A percentile compares a stretch with the other conserved stretches of the same genome.
Conservation (phyloP, 169 alveolate genomes). For the Cryptosporidium xiaoi region DNA sequence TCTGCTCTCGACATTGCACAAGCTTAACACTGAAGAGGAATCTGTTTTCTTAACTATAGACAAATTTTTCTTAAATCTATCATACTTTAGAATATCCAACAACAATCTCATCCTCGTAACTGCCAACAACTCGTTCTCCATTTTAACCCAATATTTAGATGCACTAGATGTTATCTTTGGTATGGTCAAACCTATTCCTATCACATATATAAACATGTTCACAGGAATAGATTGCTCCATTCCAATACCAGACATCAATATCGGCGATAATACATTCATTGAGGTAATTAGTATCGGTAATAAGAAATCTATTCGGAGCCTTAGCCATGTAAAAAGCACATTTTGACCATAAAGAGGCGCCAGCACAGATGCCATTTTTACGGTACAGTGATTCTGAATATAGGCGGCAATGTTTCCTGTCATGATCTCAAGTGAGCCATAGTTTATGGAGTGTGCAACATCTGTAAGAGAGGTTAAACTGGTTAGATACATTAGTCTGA, state of each 20-base stretch:
- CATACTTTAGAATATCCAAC: conserved; percentile 3
- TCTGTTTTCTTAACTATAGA: not conserved
- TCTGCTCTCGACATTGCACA: conserved; percentile 29
- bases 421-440: conserved; percentile 20
- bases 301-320: conserved; percentile 46
- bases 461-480: conserved; percentile 26
- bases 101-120: conserved; percentile 37
- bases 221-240: not conserved
- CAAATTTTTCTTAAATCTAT: conserved; percentile 13
- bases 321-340: conserved; percentile 53
- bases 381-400: not conserved
- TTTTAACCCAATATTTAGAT: conserved; percentile 55
- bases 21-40: not conserved
- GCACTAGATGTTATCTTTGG: conserved; percentile 44
- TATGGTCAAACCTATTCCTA: conserved; percentile 26
- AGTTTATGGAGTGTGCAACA: conserved; percentile 24
- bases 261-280: conserved; percentile 23
- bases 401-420: not conserved
- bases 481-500: conserved; percentile 27
- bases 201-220: conserved; percentile 6
- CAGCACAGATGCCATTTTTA: not conserved
- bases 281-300: conserved; percentile 29
- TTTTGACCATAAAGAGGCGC: conserved; percentile 47
- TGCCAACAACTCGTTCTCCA: conserved; percentile 60
- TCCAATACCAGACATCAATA: not conserved